A percentile compares a stretch with the other conserved stretches of the same genome.
Evolutionary conservation across 2,329 filamentous ascomycete species (phyloP).

Genomic region (Aspergillus ochraceus): DNA sequence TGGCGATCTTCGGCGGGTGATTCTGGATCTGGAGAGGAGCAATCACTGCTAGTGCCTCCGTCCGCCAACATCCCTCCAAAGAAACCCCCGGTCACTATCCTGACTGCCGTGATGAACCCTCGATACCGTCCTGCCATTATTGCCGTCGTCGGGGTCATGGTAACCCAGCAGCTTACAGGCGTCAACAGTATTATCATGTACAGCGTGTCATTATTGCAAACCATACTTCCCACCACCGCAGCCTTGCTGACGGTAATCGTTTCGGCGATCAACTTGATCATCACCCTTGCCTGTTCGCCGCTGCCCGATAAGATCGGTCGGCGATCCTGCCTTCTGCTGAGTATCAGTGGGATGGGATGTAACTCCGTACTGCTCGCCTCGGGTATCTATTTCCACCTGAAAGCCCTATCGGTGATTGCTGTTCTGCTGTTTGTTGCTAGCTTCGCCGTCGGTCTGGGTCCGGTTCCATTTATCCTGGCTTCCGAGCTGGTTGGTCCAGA

Average conservation of each 20-base stretch:
- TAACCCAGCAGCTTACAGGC: constrained; percentile 86
- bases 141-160: constrained; percentile 86
- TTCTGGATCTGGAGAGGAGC: constrained; percentile 60
- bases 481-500: constrained; percentile 88
- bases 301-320: constrained; percentile 85
- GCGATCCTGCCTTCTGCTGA: constrained; percentile 79
- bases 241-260: constrained; percentile 83
- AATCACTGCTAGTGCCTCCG: constrained; percentile 60
- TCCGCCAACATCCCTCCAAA: constrained; percentile 67
- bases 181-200: constrained; percentile 99
- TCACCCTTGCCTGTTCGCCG: constrained; percentile 78
- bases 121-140: constrained; percentile 72
- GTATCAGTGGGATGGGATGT: constrained; percentile 79
- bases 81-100: constrained; percentile 67
- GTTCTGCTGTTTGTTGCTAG: constrained; percentile 84
- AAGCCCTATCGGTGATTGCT: constrained; percentile 75
- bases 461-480: constrained; percentile 90
- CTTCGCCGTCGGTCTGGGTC: constrained; percentile 87
- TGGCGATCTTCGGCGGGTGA: constrained; percentile 50
- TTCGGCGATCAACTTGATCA: constrained; percentile 80
- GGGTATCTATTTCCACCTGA: constrained; percentile 71
- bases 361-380: constrained; percentile 76
- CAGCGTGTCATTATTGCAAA: constrained; percentile 82
- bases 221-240: constrained; percentile 77
- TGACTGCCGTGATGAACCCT: constrained; percentile 64